Evolutionary conservation across 2,329 filamentous ascomycete species (phyloP).

Genomic region (Diaporthe citriasiana): DNA sequence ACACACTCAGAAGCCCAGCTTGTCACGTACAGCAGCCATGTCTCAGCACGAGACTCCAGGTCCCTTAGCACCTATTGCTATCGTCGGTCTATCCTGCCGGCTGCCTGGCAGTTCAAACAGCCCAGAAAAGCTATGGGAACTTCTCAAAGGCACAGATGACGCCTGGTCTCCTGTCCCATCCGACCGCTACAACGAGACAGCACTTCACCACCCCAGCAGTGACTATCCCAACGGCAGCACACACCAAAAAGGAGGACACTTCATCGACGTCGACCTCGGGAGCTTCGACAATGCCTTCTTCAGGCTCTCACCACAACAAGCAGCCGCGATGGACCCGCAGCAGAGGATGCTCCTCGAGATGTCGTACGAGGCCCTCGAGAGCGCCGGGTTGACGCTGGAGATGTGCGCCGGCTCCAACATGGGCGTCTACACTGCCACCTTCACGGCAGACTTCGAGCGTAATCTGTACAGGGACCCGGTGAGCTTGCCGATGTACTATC

Average conservation of each 20-base stretch:
- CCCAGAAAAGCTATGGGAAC: neutral
- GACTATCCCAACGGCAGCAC: slow-evolving; percentile 17
- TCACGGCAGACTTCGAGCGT: slow-evolving; percentile 46
- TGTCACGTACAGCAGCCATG: too few relatives aligned
- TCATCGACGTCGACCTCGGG: neutral
- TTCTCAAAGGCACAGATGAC: neutral
- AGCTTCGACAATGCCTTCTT: slow-evolving; percentile 65
- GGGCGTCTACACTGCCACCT: slow-evolving; percentile 48
- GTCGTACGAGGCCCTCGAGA: slow-evolving; percentile 77
- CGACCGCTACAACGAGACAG: slow-evolving; percentile 13
- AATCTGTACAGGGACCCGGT: slow-evolving; percentile 38
- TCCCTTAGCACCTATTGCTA: slow-evolving; percentile 9
- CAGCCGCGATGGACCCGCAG: slow-evolving; percentile 76
- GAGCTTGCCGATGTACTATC: slow-evolving; percentile 47
- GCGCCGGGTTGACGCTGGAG: slow-evolving; percentile 42
- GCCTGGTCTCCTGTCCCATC: slow-evolving; percentile 2
- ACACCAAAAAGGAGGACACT: slow-evolving; percentile 9
- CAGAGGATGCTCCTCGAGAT: slow-evolving; percentile 73
- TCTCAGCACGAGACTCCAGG: neutral
- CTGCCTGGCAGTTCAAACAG: slow-evolving; percentile 17
- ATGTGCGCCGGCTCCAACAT: slow-evolving; percentile 44
- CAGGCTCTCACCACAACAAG: slow-evolving; percentile 77
- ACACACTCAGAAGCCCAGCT: too few relatives aligned
- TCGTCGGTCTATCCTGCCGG: slow-evolving; percentile 20
- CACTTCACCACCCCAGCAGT: slow-evolving; percentile 2